Base-by-base conservation (phyloP, 2,329 filamentous ascomycete genomes). In the Diaporthe destruens region DNA sequence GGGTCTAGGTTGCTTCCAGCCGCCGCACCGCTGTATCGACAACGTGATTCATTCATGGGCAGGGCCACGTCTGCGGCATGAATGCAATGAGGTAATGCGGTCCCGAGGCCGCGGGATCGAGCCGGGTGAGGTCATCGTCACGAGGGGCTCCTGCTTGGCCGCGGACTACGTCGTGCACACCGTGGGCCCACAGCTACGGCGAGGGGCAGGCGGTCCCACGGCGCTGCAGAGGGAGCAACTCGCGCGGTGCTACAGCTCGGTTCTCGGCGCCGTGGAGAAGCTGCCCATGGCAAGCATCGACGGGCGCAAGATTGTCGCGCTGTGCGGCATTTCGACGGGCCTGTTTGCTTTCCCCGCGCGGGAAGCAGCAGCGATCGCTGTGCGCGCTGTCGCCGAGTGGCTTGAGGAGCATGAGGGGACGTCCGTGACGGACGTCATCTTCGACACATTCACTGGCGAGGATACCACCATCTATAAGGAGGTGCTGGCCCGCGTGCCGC, bases 281-380 rank as follows among this genome's bases (percentile, higher is more conserved):
- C 73, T 81, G 1, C 56, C 73, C 14, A 70, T 42, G 29, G 23
- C 76, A 14, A 16, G 75, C n/a, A 34, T 66, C 1, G 76, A 79
- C 39, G 76, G 75, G 16, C 74, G 76, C 16, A 81, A 80, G 53
- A 75, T 76, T 1, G 72, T 82, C 3, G 79, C 78, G 8, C 75
- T 82, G 39, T 82, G 80, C 71, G 78, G 80, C 18, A 78, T 82
- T 29, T 81, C 80, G 6, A 82, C 81, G 1, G 81, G 81, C 0
- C 49, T 81, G n/a, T 82, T 81, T 57, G 78, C 79, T 9, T 82
- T 81, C 51, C 81, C 80, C 5, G 74, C 75, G 0, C 74, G 69
- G 25, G 59, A 77, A 42, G 80, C 80, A 4, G 78, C 78, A 4
- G 66, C 73, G 9, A 78, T 81, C 29, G 80, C 80, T 0, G 76